These are phyloP conservation scores for Cryptosporidium ubiquitum DNA, from an alignment of 169 alveolate genomes.

Conservation along the genomic window DNA sequence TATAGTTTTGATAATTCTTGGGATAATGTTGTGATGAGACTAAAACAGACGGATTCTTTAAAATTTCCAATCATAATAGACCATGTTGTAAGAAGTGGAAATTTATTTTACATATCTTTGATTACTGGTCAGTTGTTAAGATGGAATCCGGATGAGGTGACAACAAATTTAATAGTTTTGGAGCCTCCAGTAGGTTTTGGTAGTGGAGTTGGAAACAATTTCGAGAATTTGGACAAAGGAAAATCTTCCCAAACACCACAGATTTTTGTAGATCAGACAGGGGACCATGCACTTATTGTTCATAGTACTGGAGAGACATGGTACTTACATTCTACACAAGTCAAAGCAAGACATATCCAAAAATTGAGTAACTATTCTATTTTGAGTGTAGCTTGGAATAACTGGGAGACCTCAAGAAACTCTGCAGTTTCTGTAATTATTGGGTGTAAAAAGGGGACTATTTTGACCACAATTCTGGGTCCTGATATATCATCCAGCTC, in stretches of 20 bases:
- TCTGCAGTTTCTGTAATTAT: slow-evolving; percentile 49
- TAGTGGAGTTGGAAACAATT: neutral
- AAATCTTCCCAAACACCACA: slow-evolving; percentile 34
- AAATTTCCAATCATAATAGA: slow-evolving; percentile 53
- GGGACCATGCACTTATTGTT: slow-evolving; percentile 40
- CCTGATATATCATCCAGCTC: slow-evolving; percentile 70
- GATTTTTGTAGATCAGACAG: slow-evolving; percentile 56
- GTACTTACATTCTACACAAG: slow-evolving; percentile 47
- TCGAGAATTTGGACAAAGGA: neutral
- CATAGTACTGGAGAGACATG: slow-evolving; percentile 55
- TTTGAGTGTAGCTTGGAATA: slow-evolving; percentile 69
- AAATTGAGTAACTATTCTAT: slow-evolving; percentile 50
- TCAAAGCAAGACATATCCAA: slow-evolving; percentile 37
- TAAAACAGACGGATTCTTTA: slow-evolving; percentile 7
- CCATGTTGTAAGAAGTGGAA: slow-evolving; percentile 43
- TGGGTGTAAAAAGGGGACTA: slow-evolving; percentile 52
- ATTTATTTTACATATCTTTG: slow-evolving; percentile 34
- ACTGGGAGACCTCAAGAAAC: slow-evolving; percentile 26
- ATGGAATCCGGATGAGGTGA: slow-evolving; percentile 65
- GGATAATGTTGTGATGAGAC: slow-evolving; percentile 13
- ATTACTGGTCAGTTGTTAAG: slow-evolving; percentile 61
- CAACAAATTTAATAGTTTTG: slow-evolving; percentile 6
- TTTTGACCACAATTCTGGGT: slow-evolving; percentile 61
- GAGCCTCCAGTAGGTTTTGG: slow-evolving; percentile 60
- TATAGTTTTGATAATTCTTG: slow-evolving; percentile 67